Percentiles rank a stretch among this genome's conserved stretches.
These are phyloP conservation scores for Backusella westeae DNA, from an alignment of 192 early-diverging fungal genomes.

Conservation along the genomic window DNA sequence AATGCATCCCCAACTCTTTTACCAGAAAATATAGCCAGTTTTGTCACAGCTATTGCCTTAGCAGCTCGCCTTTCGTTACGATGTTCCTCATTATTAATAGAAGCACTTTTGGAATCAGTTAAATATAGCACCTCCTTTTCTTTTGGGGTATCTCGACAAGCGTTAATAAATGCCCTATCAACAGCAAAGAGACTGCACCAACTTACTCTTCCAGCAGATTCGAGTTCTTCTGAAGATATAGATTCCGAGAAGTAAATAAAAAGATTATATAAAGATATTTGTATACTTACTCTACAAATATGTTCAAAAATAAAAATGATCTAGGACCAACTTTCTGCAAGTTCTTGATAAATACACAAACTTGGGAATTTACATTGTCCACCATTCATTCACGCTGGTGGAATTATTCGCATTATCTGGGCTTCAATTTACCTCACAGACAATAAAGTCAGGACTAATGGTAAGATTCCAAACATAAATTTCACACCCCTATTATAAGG, in stretches of 20 bases:
- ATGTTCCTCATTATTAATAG: slow-evolving; percentile 55
- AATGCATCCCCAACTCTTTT: slow-evolving; percentile 48
- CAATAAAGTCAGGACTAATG: slow-evolving; percentile 59
- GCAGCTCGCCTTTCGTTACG: slow-evolving; percentile 61
- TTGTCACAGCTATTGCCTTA: slow-evolving; percentile 59
- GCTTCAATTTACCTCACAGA: slow-evolving; percentile 75
- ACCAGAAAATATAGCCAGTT: slow-evolving; percentile 51
- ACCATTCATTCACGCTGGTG: slow-evolving; percentile 70
- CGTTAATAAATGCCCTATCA: slow-evolving; percentile 56
- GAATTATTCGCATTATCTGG: slow-evolving; percentile 76
- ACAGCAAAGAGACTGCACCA: slow-evolving; percentile 57
- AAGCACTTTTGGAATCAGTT: slow-evolving; percentile 57
- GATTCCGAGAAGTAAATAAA: not conserved
- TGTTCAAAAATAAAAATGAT: not conserved
- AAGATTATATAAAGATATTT: not conserved
- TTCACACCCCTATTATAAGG: not conserved
- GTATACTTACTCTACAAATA: not conserved
- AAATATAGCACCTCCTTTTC: slow-evolving; percentile 60
- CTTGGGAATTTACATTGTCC: slow-evolving; percentile 59
- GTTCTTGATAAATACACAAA: slow-evolving; percentile 63
- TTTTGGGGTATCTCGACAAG: slow-evolving; percentile 52
- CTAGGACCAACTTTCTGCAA: slow-evolving; percentile 52
- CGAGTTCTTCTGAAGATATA: not conserved
- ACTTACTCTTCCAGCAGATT: not conserved
- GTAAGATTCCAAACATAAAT: not conserved